Evolutionary conservation across 371 early-diverging fungal species (phyloP), one percentile per base, ranked within the genome.

Genomic region (Lichtheimia ornata): DNA sequence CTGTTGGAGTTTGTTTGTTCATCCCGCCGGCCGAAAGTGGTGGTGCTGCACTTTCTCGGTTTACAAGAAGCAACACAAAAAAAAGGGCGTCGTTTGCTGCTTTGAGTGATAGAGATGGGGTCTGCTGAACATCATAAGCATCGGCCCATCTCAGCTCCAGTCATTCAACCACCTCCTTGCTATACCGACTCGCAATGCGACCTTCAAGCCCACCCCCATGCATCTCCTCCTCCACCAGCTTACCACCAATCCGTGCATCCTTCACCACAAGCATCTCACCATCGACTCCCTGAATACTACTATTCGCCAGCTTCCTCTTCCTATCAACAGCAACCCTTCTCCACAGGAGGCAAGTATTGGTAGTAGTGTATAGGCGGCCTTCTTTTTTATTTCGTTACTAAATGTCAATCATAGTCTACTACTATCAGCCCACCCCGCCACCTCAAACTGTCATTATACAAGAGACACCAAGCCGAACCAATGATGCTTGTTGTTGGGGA

Each of bases 401-500:
- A 28, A 28, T 2, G 28, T 28, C 28, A 28, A 5, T 7, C 1
- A 35, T 11, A 35, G 35, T 35, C 9, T 64, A 61, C 30, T 77
- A 60, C 45, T 76, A 72, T 56, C 71, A 68, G 30, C 72, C 72
- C 12, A 69, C 72, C 13, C 78, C 78, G 22, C 62, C 73, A 52
- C 78, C 78, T 41, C 75, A 78, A 50, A 73, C 75, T 9, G 72
- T 74, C 15, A 64, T 78, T 57, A 62, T 78, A 5, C 66, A 74
- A 56, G 43, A 71, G 18, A 70, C 73, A 22, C 78, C 74, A 2
- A 60, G 67, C 9, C 51, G 70, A 42, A 70, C 74, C 25, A 74
- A 78, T 54, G 78, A 74, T 58, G 73, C 78, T 15, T 78, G 78
- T 51, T 78, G 78, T 49, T 74, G 74, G 75, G 78, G 78, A 52